Evolutionary conservation across 2,329 filamentous ascomycete genomes (phyloP).

Genomic region (Arthroderma sp.): DNA sequence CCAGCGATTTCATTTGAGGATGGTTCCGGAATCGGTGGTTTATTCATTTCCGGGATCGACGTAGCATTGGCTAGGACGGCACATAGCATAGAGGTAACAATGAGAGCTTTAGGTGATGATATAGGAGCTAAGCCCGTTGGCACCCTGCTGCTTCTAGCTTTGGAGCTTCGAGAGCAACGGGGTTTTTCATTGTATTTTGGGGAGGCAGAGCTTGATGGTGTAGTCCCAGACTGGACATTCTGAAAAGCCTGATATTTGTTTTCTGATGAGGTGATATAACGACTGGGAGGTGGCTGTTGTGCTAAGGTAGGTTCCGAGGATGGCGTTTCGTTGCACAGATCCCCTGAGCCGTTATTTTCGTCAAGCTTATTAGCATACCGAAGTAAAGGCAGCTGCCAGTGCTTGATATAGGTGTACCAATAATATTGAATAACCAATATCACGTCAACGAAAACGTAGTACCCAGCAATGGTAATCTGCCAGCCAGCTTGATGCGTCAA

Average conservation of each 20-base stretch:
- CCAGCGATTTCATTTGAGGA: slow-evolving; percentile 32
- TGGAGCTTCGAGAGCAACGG: slow-evolving; percentile 17
- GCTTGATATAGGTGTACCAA: slow-evolving; percentile 49
- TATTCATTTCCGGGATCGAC: slow-evolving; percentile 19
- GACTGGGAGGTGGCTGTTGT: slow-evolving; percentile 10
- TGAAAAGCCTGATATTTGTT: slow-evolving; percentile 11
- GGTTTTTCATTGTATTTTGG: slow-evolving; percentile 23
- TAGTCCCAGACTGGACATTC: slow-evolving; percentile 5
- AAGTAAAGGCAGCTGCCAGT: slow-evolving; percentile 30
- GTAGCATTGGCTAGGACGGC: slow-evolving; percentile 31
- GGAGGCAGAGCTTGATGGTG: slow-evolving; percentile 11
- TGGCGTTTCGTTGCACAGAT: slow-evolving; percentile 26
- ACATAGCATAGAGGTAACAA: slow-evolving; percentile 33
- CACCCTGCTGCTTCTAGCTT: slow-evolving; percentile 13
- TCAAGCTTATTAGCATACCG: slow-evolving; percentile 15
- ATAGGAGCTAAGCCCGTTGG: slow-evolving; percentile 10
- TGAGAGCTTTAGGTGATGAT: slow-evolving; percentile 30
- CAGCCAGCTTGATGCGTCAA: slow-evolving; percentile 52
- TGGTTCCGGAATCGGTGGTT: slow-evolving; percentile 16
- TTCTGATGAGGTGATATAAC: slow-evolving; percentile 15
- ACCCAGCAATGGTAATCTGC: slow-evolving; percentile 52
- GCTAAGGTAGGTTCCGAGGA: slow-evolving; percentile 21
- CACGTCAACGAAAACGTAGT: slow-evolving; percentile 54
- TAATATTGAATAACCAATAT: slow-evolving; percentile 50
- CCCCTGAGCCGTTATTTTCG: slow-evolving; percentile 17